Base-by-base conservation (phyloP, 2,329 filamentous ascomycete species). In the Periconia digitata region DNA sequence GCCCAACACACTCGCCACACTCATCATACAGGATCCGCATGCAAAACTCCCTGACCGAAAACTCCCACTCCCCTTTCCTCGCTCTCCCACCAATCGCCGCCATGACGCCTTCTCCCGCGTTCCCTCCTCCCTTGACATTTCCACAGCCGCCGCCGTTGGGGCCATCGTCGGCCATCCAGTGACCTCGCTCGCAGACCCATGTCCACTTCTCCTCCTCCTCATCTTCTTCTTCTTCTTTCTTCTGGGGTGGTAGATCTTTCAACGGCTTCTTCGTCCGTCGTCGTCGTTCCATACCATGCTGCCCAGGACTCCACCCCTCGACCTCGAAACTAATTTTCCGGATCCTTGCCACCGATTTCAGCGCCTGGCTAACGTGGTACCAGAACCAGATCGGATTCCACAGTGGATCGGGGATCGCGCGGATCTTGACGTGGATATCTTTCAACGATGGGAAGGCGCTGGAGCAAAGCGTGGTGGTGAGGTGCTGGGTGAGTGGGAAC, bases 331-430 rank as follows among this genome's bases (percentile, higher is more conserved):
- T 66, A 40, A 72, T 67, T 51, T 40, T 49, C 51, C 0, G 63
- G 61, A 0, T 63, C 63, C 1, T 59, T 23, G 65, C 67, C 50
- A 69, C 63, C 8, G 53, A 44, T 49, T 67, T 69, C 51, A 72
- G 70, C 0, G 59, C 58, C 40, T 68, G 64, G 2, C 57, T 56
- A 1, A 67, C 60, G 22, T 71, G 66, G 47, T 64, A 71, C 70
- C 70, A 72, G 22, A 71, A 63, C 67, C 67, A 71, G 1, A 72
- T 56, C 8, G 70, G 70, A 36, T 72, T 72, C 70, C 70, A 72
- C 10, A 72, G 58, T 6, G 67, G 67, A 40, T 72, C 66, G 2
- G 66, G 65, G 16, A 71, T 60, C 20, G 70, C 69, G n/a, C n/a
- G n/a, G n/a, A n/a, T n/a, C 46, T 65, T 68, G 32, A 69, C 64